Conservation (phyloP, 352 stramenopile genomes). For the Phytophthora lateralis region DNA sequence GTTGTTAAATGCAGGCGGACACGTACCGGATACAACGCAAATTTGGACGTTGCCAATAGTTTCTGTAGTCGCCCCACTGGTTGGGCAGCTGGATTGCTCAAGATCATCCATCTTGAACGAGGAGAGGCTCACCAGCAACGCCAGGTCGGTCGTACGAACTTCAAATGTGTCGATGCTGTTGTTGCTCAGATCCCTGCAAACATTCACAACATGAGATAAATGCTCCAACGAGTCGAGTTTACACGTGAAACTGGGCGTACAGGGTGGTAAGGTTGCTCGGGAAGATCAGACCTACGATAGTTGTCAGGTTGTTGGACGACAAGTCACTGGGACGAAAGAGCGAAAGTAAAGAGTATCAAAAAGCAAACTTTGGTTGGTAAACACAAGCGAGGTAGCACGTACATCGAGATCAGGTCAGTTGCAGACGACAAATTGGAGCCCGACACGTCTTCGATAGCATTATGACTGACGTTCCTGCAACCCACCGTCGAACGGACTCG, state of each 20-base stretch:
- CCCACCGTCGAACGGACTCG: not conserved
- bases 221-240: not conserved
- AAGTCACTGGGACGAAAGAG: constrained; percentile 27
- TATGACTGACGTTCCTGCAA: constrained; percentile 41
- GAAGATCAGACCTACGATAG: constrained; percentile 37
- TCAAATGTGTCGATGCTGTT: constrained; percentile 41
- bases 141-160: constrained; percentile 31
- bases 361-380: not conserved
- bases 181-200: constrained; percentile 39
- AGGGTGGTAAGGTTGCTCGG: constrained; percentile 29
- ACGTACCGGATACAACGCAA: constrained; percentile 40
- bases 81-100: constrained; percentile 29
- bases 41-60: constrained; percentile 32
- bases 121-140: constrained; percentile 23
- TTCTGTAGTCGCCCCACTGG: constrained; percentile 26
- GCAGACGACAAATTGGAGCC: constrained; percentile 30
- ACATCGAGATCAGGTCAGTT: constrained; percentile 36
- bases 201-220: not conserved
- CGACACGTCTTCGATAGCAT: constrained; percentile 26
- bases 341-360: not conserved
- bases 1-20: not conserved
- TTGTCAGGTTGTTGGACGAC: constrained; percentile 38
- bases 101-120: constrained; percentile 38
- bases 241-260: constrained; percentile 13
- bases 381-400: constrained; percentile 2